Evolutionary conservation across 495 filamentous ascomycete species (phyloP).

Genomic region (Xylaria venustula): DNA sequence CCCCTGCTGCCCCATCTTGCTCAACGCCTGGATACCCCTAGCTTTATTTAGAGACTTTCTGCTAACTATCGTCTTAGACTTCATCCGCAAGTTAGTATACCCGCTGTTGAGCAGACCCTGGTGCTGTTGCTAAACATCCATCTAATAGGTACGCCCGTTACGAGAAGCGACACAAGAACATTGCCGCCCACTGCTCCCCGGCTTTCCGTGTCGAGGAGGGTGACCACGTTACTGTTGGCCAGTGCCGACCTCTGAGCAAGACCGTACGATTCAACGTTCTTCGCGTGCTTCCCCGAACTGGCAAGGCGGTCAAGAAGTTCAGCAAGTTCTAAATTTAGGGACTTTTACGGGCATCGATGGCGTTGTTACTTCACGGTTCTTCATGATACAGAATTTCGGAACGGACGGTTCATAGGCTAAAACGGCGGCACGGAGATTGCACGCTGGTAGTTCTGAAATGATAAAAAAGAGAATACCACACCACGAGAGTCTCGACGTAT

Average conservation of each 20-base stretch:
- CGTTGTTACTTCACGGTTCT: constrained; percentile 52
- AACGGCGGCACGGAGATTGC: constrained; percentile 43
- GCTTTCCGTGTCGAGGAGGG: constrained; percentile 99
- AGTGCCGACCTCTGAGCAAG: constrained; percentile 98
- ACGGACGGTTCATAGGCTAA: constrained; percentile 46
- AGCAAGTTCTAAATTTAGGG: constrained; percentile 80
- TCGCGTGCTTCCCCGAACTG: constrained; percentile 91
- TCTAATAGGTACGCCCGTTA: constrained; percentile 76
- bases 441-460: constrained; percentile 49
- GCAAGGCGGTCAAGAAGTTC: constrained; percentile 97
- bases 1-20: not conserved
- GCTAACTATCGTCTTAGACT: constrained; percentile 11
- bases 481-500: constrained; percentile 11
- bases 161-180: constrained; percentile 99
- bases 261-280: constrained; percentile 99
- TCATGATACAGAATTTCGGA: constrained; percentile 49
- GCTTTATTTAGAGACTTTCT: not conserved
- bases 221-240: constrained; percentile 98
- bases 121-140: not conserved
- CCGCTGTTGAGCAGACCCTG: not conserved
- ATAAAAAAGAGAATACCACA: constrained; percentile 32
- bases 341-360: constrained; percentile 51
- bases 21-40: not conserved
- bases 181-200: constrained; percentile 96
- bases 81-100: constrained; percentile 16